These are phyloP conservation scores for Deinandra increscens DNA, from an alignment of 129 eudicot species.

Conservation along the genomic window DNA sequence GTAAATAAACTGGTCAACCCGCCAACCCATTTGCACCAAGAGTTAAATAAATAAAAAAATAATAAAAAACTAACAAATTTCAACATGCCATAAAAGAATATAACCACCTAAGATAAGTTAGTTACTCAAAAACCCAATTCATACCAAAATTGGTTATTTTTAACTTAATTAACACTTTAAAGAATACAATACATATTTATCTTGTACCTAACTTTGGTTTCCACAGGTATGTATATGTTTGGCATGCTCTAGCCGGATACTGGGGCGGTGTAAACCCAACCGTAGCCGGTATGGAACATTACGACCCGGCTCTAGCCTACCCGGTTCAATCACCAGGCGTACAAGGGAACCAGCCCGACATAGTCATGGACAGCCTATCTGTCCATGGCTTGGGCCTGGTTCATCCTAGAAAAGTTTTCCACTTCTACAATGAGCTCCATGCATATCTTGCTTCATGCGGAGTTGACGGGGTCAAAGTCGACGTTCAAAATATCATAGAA, in stretches of 20 bases:
- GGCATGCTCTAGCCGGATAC: constrained; percentile 97
- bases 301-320: constrained; percentile 69
- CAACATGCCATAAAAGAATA: too few species aligned
- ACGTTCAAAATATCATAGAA: constrained; percentile 92
- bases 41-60: too few species aligned
- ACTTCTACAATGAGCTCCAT: constrained; percentile 85
- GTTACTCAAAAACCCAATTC: background rate
- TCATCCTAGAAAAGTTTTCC: constrained; percentile 78
- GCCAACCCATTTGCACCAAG: background rate
- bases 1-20: too few species aligned
- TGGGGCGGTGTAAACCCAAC: constrained; percentile 98
- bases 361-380: constrained; percentile 82
- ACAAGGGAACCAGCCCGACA: constrained; percentile 85
- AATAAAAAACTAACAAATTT: too few species aligned
- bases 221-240: constrained; percentile 71
- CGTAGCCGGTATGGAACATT: constrained; percentile 69
- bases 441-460: constrained; percentile 90
- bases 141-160: too few species aligned
- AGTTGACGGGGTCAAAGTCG: constrained; percentile 96
- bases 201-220: background rate
- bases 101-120: background rate
- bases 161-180: too few species aligned
- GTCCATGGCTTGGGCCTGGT: constrained; percentile 89
- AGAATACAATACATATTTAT: too few species aligned
- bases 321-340: constrained; percentile 87